phyloP scores from a whole-genome alignment of 202 grass and related monocot genomes.

The Schoenoplectus triqueter region DNA sequence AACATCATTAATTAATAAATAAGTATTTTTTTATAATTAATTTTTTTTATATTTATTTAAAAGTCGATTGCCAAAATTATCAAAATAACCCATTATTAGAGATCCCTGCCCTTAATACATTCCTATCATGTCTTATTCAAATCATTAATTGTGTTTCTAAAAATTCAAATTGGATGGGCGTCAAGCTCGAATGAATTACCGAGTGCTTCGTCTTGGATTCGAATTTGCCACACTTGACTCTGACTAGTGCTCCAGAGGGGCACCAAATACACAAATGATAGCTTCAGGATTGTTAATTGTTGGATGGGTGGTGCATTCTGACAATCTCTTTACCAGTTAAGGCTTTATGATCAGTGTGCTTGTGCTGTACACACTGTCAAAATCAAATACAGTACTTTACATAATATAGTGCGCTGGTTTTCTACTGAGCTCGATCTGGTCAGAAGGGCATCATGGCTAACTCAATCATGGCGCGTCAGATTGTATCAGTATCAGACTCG shows the following conservation, averaged over 20 bases:
- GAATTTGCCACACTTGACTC: neutral
- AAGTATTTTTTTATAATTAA: too few species aligned
- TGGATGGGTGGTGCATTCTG: neutral
- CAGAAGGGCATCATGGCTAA: neutral
- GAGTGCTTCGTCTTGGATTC: neutral
- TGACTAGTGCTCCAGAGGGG: neutral
- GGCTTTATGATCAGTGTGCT: neutral
- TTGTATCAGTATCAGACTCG: neutral
- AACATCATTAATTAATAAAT: too few species aligned
- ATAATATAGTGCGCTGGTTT: constrained; percentile 7
- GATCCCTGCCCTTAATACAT: neutral
- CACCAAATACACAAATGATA: neutral
- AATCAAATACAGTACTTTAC: neutral
- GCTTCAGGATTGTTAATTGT: neutral
- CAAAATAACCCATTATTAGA: too few species aligned
- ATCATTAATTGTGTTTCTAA: neutral
- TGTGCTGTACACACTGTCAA: constrained; percentile 18
- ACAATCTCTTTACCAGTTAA: constrained; percentile 6
- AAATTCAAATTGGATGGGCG: neutral
- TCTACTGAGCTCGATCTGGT: neutral
- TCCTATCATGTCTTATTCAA: neutral
- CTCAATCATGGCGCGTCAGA: constrained; percentile 18
- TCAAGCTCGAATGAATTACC: neutral
- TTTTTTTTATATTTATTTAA: too few species aligned
- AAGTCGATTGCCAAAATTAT: too few species aligned